Evolutionary conservation across 164 flowering plant genomes (phyloP).

Genomic region (Dillenia suffruticosa): DNA sequence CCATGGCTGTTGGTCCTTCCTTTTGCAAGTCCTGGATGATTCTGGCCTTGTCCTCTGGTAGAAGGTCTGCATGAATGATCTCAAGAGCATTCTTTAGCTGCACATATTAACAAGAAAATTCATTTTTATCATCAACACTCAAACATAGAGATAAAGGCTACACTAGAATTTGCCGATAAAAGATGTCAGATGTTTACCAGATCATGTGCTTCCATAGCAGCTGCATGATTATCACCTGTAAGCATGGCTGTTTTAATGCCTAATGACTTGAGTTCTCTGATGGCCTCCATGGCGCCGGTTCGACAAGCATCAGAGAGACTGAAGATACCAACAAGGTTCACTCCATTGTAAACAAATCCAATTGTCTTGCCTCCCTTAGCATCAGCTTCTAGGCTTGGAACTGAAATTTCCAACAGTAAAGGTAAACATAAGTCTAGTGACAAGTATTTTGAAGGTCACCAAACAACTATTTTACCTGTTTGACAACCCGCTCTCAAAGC

Average conservation of each 20-base stretch:
- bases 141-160: too few species aligned
- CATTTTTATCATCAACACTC: too few species aligned
- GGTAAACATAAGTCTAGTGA: not conserved
- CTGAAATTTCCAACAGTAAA: conserved; percentile 25
- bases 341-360: conserved; percentile 50
- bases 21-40: conserved; percentile 49
- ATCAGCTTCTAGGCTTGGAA: conserved; percentile 31
- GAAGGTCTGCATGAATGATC: conserved; percentile 71
- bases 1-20: conserved; percentile 68
- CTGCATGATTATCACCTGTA: conserved; percentile 76
- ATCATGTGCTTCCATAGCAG: conserved; percentile 67
- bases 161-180: not conserved
- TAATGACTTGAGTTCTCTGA: conserved; percentile 50
- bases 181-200: conserved; percentile 39
- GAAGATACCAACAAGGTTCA: conserved; percentile 44
- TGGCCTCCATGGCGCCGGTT: conserved; percentile 62
- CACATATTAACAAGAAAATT: conserved; percentile 3
- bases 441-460: too few species aligned
- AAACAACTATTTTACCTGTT: conserved; percentile 34
- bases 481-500: conserved; percentile 55
- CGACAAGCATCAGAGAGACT: conserved; percentile 74
- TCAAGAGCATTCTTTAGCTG: conserved; percentile 68
- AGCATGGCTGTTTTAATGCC: conserved; percentile 83
- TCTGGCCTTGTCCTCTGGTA: conserved; percentile 79
- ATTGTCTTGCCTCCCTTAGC: conserved; percentile 42